phyloP scores from a whole-genome alignment of 148 eudicot genomes.

The Vaccinium corymbosum region DNA sequence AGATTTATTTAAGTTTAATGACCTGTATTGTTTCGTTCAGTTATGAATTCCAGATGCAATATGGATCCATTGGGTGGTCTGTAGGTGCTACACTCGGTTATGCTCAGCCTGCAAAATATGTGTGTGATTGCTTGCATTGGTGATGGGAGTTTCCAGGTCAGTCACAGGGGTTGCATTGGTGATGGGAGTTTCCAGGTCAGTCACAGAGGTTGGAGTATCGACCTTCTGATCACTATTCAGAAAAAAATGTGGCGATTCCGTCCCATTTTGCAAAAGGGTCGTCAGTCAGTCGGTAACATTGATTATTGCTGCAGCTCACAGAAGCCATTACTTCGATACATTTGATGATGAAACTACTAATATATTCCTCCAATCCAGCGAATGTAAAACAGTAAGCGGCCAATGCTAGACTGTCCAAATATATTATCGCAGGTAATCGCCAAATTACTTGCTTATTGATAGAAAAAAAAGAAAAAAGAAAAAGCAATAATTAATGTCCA shows the following conservation, averaged over 20 bases:
- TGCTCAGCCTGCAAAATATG: constrained; percentile 70
- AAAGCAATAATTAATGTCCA: background rate
- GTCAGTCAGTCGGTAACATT: background rate
- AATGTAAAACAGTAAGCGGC: background rate
- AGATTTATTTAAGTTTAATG: background rate
- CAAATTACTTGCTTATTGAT: background rate
- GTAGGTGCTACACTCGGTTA: constrained; percentile 84
- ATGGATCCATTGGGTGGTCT: constrained; percentile 82
- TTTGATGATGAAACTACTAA: background rate
- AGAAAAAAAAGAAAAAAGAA: background rate
- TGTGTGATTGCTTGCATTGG: constrained; percentile 76
- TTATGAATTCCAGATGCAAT: constrained; percentile 83
- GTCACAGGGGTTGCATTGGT: constrained; percentile 36
- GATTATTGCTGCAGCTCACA: background rate
- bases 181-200: constrained; percentile 87
- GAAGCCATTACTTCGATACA: background rate
- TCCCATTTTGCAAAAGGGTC: background rate
- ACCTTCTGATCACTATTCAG: background rate
- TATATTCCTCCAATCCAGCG: background rate
- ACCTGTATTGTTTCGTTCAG: constrained; percentile 24
- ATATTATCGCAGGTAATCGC: background rate
- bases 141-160: constrained; percentile 84
- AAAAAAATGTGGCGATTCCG: background rate
- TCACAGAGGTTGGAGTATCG: background rate
- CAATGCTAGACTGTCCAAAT: background rate